Percentiles rank a stretch among this genome's conserved stretches.
These are phyloP conservation scores for Sugiyamaella paludigena DNA, from an alignment of 1,139 yeast genomes.

Conservation along the genomic window DNA sequence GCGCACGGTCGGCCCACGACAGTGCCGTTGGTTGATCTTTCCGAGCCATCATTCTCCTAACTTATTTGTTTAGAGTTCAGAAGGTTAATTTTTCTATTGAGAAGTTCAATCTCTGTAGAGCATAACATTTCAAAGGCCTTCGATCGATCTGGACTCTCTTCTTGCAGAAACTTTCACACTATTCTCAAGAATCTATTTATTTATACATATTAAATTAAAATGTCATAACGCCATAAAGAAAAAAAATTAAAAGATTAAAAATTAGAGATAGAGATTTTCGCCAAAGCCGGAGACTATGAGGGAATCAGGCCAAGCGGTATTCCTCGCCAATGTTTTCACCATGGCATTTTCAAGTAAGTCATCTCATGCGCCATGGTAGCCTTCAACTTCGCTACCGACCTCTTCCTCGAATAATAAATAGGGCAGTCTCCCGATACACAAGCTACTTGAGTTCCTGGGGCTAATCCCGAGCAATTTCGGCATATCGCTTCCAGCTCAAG, in stretches of 20 bases:
- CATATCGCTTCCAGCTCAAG: constrained; percentile 35
- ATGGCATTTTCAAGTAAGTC: constrained; percentile 3
- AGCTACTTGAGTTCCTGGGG: constrained; percentile 25
- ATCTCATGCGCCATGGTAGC: constrained; percentile 4
- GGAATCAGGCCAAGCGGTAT: too few species aligned
- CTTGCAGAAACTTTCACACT: too few species aligned
- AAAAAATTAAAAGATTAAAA: too few species aligned
- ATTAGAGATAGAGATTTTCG: too few species aligned
- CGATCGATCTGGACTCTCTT: too few species aligned
- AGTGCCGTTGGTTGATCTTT: constrained; percentile 48
- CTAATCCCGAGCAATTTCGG: constrained; percentile 33
- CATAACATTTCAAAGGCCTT: too few species aligned
- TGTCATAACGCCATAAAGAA: not conserved
- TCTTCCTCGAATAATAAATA: constrained; percentile 41
- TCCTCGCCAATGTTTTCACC: not conserved
- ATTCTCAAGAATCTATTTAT: not conserved
- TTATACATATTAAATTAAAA: not conserved
- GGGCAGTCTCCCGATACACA: constrained; percentile 49
- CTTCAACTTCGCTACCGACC: constrained; percentile 21
- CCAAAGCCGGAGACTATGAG: too few species aligned
- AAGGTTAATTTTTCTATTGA: too few species aligned
- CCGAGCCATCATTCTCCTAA: too few species aligned
- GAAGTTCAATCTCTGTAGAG: too few species aligned
- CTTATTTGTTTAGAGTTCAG: too few species aligned
- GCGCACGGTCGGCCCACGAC: constrained; percentile 86